Evolutionary conservation across 2,329 filamentous ascomycete species (phyloP).

Genomic region (Endoconidiophora laricicola): DNA sequence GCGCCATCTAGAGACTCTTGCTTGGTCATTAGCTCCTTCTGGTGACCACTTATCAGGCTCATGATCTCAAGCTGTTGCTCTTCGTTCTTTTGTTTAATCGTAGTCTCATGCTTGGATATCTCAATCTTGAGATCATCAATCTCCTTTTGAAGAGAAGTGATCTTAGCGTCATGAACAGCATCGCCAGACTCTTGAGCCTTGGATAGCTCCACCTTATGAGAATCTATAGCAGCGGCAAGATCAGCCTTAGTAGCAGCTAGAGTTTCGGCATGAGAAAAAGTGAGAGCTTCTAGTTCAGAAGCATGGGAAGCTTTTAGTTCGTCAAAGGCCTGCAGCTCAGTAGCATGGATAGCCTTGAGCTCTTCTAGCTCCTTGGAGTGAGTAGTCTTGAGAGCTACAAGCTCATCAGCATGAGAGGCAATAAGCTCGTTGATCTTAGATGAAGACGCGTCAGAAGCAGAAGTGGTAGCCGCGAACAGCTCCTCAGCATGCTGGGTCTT

Average conservation of each 20-base stretch:
- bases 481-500: conserved; percentile 41
- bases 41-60: conserved; percentile 9
- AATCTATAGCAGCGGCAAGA: conserved; percentile 22
- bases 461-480: conserved; percentile 22
- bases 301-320: conserved; percentile 29
- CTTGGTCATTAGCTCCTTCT: conserved; percentile 10
- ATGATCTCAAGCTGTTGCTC: conserved; percentile 10
- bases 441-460: conserved; percentile 35
- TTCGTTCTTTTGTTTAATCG: conserved; percentile 13
- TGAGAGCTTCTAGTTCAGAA: conserved; percentile 29
- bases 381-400: conserved; percentile 26
- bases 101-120: conserved; percentile 16
- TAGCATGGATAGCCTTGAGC: conserved; percentile 25
- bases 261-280: conserved; percentile 25
- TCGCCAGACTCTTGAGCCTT: conserved; percentile 23
- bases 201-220: conserved; percentile 26
- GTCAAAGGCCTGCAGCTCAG: conserved; percentile 17
- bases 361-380: conserved; percentile 28
- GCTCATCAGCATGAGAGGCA: conserved; percentile 23
- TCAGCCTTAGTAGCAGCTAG: conserved; percentile 28
- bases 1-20: conserved; percentile 22
- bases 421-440: conserved; percentile 27
- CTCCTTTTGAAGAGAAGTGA: conserved; percentile 31
- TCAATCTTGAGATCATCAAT: conserved; percentile 19
- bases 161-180: conserved; percentile 27